Evolutionary conservation across 306 rosid genomes (phyloP).

Genomic region (Prunus fruticosa): DNA sequence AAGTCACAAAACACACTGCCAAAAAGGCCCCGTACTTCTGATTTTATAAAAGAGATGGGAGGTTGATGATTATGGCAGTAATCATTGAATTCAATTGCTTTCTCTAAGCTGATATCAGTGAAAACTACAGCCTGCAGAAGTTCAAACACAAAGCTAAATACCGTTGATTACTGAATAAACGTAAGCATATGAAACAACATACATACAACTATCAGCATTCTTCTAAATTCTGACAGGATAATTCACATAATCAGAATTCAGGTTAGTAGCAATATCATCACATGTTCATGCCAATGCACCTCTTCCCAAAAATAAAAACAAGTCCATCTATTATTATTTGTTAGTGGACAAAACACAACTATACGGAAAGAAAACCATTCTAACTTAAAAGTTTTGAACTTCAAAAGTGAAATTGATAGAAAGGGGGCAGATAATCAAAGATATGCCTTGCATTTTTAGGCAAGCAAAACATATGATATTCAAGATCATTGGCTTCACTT

Average conservation of each 20-base stretch:
- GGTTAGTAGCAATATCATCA: neutral
- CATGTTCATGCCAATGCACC: neutral
- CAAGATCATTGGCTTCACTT: neutral
- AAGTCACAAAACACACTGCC: constrained; percentile 26
- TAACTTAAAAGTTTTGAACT: neutral
- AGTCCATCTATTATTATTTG: neutral
- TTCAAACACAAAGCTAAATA: neutral
- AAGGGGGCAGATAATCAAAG: neutral
- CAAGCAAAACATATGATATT: neutral
- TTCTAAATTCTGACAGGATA: neutral
- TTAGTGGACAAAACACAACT: neutral
- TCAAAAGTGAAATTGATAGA: neutral
- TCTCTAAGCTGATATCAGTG: constrained; percentile 24
- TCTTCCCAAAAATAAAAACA: constrained; percentile 1
- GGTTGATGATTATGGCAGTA: constrained; percentile 25
- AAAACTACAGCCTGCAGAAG: constrained; percentile 26
- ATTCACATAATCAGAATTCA: neutral
- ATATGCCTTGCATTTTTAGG: neutral
- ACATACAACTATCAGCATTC: neutral
- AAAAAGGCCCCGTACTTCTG: constrained; percentile 23
- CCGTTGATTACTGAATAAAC: neutral
- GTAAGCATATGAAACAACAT: neutral
- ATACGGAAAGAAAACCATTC: neutral
- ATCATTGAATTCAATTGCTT: constrained; percentile 26
- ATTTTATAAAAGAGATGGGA: constrained; percentile 22